Conservation (phyloP, 768 basidiomycete genomes). For the Boletus speciosus region DNA sequence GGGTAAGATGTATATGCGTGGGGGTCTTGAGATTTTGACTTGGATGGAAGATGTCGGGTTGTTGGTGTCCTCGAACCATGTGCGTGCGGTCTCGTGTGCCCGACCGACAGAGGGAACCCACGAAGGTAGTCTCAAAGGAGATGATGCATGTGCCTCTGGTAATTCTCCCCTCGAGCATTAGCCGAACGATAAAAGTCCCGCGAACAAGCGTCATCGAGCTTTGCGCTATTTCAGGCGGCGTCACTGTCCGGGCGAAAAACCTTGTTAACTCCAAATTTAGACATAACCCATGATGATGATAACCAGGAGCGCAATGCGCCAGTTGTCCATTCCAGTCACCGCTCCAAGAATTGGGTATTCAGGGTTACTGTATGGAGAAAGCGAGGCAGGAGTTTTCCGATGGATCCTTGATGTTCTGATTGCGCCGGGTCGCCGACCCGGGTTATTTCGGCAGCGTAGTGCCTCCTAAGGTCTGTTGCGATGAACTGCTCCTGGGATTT, state of each 20-base stretch:
- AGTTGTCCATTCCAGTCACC: neutral
- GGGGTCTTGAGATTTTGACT: neutral
- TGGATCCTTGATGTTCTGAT: neutral
- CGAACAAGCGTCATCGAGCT: neutral
- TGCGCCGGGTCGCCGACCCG: neutral
- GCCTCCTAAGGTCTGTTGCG: neutral
- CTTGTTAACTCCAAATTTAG: constrained; percentile 13
- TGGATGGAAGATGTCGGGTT: neutral
- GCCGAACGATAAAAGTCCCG: neutral
- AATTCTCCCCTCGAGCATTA: neutral
- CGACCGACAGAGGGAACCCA: neutral
- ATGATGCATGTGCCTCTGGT: neutral
- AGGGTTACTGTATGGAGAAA: constrained; percentile 1
- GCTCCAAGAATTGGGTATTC: neutral
- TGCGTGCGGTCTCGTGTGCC: neutral
- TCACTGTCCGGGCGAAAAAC: neutral
- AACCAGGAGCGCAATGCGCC: too few relatives aligned
- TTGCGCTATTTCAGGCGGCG: too few relatives aligned
- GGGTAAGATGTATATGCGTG: too few relatives aligned
- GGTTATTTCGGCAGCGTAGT: neutral
- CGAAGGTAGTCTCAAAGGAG: neutral
- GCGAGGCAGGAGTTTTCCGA: neutral
- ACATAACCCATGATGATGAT: neutral
- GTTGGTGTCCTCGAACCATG: neutral
- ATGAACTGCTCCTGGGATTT: neutral